Conservation (phyloP, 192 early-diverging fungal species). For the Coemansia asiatica region DNA sequence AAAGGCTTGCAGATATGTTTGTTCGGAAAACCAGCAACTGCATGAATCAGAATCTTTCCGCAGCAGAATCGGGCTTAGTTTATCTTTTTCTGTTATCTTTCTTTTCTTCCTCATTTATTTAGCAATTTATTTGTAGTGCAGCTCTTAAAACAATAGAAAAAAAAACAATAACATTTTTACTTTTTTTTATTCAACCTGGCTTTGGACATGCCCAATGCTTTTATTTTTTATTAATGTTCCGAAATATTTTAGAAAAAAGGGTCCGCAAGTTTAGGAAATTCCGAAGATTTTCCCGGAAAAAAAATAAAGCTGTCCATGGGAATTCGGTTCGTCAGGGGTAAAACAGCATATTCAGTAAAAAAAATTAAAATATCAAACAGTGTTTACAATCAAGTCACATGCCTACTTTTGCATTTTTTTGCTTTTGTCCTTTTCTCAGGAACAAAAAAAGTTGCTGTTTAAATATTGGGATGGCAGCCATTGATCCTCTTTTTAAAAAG, state of each 20-base stretch:
- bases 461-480: neutral
- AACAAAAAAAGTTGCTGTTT: too few species aligned
- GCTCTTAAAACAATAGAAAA: too few species aligned
- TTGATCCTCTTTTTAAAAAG: neutral
- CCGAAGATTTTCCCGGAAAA: neutral
- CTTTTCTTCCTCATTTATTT: neutral
- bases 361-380: neutral
- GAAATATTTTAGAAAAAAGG: too few species aligned
- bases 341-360: neutral
- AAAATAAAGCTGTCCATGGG: neutral
- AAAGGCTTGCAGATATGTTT: neutral
- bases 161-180: neutral
- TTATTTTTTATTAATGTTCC: neutral
- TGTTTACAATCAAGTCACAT: neutral
- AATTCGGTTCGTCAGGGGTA: neutral
- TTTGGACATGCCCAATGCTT: neutral
- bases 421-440: neutral
- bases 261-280: neutral
- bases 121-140: too few species aligned
- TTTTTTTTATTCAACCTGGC: neutral
- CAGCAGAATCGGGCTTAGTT: neutral
- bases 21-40: neutral
- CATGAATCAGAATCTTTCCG: neutral
- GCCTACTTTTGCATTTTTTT: neutral
- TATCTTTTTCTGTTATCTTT: too few species aligned